A percentile compares a stretch with the other conserved stretches of the same genome.
These are phyloP conservation scores for Ensete glaucum DNA, from an alignment of 176 grass and related monocot species.

Conservation along the genomic window DNA sequence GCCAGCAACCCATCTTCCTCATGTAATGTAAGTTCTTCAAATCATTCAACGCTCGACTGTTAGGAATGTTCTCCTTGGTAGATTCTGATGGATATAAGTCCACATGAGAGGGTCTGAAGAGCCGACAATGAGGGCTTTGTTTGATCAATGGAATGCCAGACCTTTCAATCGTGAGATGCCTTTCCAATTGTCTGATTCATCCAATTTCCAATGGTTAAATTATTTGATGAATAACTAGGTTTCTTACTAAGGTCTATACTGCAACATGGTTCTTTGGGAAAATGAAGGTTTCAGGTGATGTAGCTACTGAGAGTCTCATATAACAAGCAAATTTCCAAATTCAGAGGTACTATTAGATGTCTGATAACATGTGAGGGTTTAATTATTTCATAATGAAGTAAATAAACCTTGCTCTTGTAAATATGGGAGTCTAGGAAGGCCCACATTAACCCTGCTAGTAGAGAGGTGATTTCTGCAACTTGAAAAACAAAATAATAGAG, in stretches of 20 bases:
- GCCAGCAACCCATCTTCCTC: conserved; percentile 23
- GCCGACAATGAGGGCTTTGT: neutral
- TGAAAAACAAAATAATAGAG: neutral
- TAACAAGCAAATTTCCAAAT: neutral
- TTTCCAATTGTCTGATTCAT: no score
- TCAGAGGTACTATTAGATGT: neutral
- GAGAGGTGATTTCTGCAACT: no score
- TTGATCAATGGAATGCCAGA: neutral
- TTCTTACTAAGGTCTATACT: no score
- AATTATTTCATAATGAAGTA: neutral
- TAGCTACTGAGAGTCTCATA: neutral
- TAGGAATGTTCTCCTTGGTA: neutral
- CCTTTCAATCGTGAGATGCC: no score
- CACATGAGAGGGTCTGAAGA: neutral
- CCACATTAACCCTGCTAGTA: no score
- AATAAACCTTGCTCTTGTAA: no score
- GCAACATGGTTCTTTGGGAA: no score
- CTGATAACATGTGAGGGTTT: neutral
- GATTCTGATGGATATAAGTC: neutral
- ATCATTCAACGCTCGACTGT: conserved; percentile 6
- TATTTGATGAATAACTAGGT: no score
- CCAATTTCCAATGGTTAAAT: no score
- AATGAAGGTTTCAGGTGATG: neutral
- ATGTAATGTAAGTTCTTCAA: conserved; percentile 43
- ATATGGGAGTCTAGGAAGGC: no score